phyloP scores from a whole-genome alignment of 2,329 filamentous ascomycete species.

The Fusarium luffae region DNA sequence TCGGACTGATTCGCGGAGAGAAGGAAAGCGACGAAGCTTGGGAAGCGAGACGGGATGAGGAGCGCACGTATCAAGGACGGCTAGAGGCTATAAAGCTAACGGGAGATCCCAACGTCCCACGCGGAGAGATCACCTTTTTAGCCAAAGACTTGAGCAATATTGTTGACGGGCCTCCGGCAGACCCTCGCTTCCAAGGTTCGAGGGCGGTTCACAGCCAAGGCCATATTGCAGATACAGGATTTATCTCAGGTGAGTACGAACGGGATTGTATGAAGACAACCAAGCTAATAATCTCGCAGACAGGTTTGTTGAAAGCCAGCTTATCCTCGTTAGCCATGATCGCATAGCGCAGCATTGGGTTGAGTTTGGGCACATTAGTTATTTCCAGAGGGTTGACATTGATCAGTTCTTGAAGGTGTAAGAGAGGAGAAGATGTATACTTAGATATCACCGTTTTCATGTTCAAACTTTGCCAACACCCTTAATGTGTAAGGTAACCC shows the following conservation, averaged over 20 bases:
- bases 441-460: too few species aligned
- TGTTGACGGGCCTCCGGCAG: conserved; percentile 68
- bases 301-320: conserved; percentile 77
- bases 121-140: conserved; percentile 85
- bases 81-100: conserved; percentile 91
- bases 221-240: conserved; percentile 81
- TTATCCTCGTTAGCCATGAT: conserved; percentile 83
- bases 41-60: conserved; percentile 57
- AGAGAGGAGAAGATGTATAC: neutral
- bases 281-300: conserved; percentile 59
- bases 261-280: rapidly evolving
- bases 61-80: conserved; percentile 69
- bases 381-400: conserved; percentile 69
- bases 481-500: neutral
- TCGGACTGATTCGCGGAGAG: conserved; percentile 53
- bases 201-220: conserved; percentile 79
- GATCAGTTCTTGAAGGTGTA: conserved; percentile 57
- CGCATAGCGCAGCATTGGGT: conserved; percentile 86
- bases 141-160: conserved; percentile 83
- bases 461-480: neutral
- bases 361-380: conserved; percentile 68
- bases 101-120: conserved; percentile 88
- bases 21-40: conserved; percentile 61
- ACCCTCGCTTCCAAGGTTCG: conserved; percentile 77
- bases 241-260: conserved; percentile 69